These are phyloP conservation scores for Botrytis deweyae DNA, from an alignment of 2,329 filamentous ascomycete genomes.

Conservation along the genomic window DNA sequence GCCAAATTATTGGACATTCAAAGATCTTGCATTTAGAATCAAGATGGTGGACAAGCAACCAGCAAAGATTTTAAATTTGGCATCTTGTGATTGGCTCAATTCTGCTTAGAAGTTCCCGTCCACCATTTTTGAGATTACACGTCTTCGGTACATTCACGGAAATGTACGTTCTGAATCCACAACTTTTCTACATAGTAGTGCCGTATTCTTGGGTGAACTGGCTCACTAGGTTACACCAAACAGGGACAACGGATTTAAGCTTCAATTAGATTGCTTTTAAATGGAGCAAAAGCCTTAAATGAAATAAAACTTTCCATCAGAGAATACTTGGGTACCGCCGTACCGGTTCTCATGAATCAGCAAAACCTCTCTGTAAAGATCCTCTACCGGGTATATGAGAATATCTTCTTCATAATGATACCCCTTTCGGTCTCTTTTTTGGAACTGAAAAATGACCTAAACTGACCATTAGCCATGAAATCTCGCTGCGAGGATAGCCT, in stretches of 20 bases:
- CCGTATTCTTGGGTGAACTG: background rate
- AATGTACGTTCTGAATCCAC: background rate
- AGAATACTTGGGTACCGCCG: background rate
- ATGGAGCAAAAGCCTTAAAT: background rate
- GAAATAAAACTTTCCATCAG: background rate
- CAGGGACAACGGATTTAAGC: background rate
- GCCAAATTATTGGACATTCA: background rate
- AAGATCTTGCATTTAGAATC: background rate
- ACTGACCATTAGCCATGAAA: too few species aligned
- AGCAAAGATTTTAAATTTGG: background rate
- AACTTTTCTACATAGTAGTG: too few species aligned
- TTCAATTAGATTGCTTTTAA: background rate
- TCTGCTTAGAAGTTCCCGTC: background rate
- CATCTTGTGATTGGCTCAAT: background rate
- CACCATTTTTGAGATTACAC: background rate
- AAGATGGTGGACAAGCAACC: background rate
- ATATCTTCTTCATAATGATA: too few species aligned
- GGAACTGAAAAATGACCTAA: too few species aligned
- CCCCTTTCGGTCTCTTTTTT: too few species aligned
- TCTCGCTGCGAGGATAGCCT: too few species aligned
- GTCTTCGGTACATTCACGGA: background rate
- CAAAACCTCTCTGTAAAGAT: too few species aligned
- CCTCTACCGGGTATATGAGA: too few species aligned
- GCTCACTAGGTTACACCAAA: background rate
- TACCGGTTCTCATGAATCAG: background rate